Conservation (phyloP, 345 rosid genomes). For the Rhizophora mangle region DNA sequence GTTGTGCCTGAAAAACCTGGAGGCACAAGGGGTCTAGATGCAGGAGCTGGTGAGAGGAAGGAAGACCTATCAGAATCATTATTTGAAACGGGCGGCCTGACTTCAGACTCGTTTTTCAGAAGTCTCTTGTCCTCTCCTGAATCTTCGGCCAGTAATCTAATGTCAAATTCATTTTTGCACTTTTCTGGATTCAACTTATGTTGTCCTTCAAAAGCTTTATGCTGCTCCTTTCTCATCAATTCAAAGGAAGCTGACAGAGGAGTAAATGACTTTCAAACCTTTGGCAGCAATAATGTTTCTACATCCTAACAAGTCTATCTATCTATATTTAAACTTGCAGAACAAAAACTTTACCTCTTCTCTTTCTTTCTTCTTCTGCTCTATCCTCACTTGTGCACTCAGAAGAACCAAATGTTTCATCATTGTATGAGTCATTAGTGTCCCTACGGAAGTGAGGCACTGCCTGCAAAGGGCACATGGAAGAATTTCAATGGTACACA, state of each 20-base stretch:
- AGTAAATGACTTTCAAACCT: slow-evolving; percentile 20
- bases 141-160: slow-evolving; percentile 56
- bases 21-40: slow-evolving; percentile 92
- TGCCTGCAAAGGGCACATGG: slow-evolving; percentile 51
- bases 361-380: slow-evolving; percentile 93
- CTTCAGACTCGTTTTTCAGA: slow-evolving; percentile 35
- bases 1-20: slow-evolving; percentile 70
- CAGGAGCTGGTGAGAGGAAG: slow-evolving; percentile 44
- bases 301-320: slow-evolving; percentile 1
- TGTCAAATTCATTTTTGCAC: slow-evolving; percentile 59
- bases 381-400: slow-evolving; percentile 72
- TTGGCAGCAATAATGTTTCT: not conserved
- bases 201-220: slow-evolving; percentile 72
- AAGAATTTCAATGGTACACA: not conserved
- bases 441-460: slow-evolving; percentile 63
- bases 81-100: slow-evolving; percentile 19
- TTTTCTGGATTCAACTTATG: slow-evolving; percentile 61
- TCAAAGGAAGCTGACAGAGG: slow-evolving; percentile 75
- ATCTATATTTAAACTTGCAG: slow-evolving; percentile 4
- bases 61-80: slow-evolving; percentile 41
- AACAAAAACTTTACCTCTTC: slow-evolving; percentile 65
- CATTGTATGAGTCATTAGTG: slow-evolving; percentile 63
- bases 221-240: slow-evolving; percentile 93
- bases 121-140: slow-evolving; percentile 54
- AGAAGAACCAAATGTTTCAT: slow-evolving; percentile 95